phyloP scores from a whole-genome alignment of 768 basidiomycete species.

The Hericium coralloides region DNA sequence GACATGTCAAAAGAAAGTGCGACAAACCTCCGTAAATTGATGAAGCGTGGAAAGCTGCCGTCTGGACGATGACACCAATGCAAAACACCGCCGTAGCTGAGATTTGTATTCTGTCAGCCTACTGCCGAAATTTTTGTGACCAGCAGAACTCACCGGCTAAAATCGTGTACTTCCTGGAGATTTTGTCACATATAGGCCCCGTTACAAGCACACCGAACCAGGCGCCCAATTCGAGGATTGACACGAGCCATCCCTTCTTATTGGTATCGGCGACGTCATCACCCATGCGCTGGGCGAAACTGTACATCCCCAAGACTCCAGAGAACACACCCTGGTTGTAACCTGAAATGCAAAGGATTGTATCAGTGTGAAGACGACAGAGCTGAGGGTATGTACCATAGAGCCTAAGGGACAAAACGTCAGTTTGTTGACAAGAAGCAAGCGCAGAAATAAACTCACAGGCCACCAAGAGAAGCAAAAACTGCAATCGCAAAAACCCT shows the following conservation, averaged over 20 bases:
- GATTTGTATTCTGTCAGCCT: not conserved
- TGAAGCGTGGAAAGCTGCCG: constrained; percentile 42
- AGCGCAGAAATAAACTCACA: constrained; percentile 34
- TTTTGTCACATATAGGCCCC: constrained; percentile 63
- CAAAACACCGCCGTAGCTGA: constrained; percentile 19
- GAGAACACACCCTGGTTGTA: constrained; percentile 76
- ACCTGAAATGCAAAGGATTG: constrained; percentile 25
- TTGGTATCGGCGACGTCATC: constrained; percentile 40
- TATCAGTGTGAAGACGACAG: not conserved
- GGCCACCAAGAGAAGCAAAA: constrained; percentile 72
- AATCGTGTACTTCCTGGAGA: constrained; percentile 69
- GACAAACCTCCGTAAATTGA: constrained; percentile 52
- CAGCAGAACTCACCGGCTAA: constrained; percentile 35
- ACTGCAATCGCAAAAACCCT: constrained; percentile 59
- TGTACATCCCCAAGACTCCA: constrained; percentile 52
- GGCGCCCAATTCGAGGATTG: constrained; percentile 68
- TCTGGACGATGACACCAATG: constrained; percentile 69
- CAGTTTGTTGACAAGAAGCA: not conserved
- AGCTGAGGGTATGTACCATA: constrained; percentile 37
- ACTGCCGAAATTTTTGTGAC: not conserved
- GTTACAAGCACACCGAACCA: constrained; percentile 70
- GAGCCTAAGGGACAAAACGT: constrained; percentile 31
- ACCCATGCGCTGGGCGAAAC: constrained; percentile 47
- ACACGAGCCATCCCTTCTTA: constrained; percentile 63
- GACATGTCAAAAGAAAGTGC: constrained; percentile 10